phyloP scores from a whole-genome alignment of 768 basidiomycete species.

The Hemileccinum rubropunctum region DNA sequence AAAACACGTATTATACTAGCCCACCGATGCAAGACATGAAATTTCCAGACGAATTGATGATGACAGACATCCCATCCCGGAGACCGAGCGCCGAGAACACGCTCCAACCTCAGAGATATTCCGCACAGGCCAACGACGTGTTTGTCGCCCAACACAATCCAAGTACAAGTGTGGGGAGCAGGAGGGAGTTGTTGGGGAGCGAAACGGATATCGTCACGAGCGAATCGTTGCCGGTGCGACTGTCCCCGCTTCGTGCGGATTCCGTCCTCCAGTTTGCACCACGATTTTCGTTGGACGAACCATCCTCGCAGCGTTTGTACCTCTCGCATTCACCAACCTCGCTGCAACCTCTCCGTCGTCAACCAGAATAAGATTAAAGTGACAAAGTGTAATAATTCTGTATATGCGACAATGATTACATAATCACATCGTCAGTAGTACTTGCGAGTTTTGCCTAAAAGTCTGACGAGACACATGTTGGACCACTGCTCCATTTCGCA shows the following conservation, averaged over 20 bases:
- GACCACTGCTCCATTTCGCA: slow-evolving; percentile 96
- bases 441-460: background rate
- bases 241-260: slow-evolving; percentile 1
- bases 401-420: slow-evolving; percentile 11
- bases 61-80: slow-evolving; percentile 9
- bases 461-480: slow-evolving; percentile 52
- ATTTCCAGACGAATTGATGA: slow-evolving; percentile 13
- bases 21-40: slow-evolving; percentile 8
- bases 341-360: slow-evolving; percentile 27
- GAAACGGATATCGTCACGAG: slow-evolving; percentile 13
- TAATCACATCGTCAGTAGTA: background rate
- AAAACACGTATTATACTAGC: slow-evolving; percentile 12
- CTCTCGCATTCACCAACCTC: slow-evolving; percentile 11
- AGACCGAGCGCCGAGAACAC: slow-evolving; percentile 20
- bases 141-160: background rate
- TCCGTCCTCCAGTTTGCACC: slow-evolving; percentile 12
- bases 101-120: slow-evolving; percentile 22
- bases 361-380: slow-evolving; percentile 7
- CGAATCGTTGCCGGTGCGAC: slow-evolving; percentile 6
- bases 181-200: slow-evolving; percentile 21
- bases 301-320: background rate
- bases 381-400: background rate
- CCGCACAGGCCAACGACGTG: slow-evolving; percentile 10
- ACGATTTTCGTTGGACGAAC: slow-evolving; percentile 14
- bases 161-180: slow-evolving; percentile 19